Evolutionary conservation across 352 stramenopile genomes (phyloP).

Genomic region (Paralagenidium karlingii): DNA sequence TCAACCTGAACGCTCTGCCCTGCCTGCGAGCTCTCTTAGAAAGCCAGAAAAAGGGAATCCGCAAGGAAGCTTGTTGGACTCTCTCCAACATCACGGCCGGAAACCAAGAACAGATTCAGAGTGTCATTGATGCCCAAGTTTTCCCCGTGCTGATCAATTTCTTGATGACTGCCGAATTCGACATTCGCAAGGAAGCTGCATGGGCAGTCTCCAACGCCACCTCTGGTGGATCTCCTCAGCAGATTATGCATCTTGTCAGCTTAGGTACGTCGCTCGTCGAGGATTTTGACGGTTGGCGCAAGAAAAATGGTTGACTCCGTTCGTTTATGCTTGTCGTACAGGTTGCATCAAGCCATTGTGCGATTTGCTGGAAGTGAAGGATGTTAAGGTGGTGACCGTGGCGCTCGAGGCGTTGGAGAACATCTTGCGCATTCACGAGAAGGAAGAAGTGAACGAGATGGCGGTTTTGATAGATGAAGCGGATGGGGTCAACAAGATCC

Average conservation of each 20-base stretch:
- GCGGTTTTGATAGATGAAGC: conserved; percentile 93
- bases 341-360: conserved; percentile 96
- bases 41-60: conserved; percentile 95
- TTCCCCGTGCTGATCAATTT: conserved; percentile 95
- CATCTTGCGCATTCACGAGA: conserved; percentile 90
- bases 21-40: conserved; percentile 92
- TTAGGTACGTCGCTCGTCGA: conserved; percentile 73
- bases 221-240: conserved; percentile 85
- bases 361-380: conserved; percentile 92
- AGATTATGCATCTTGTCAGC: conserved; percentile 95
- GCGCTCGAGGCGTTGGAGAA: conserved; percentile 98
- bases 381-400: conserved; percentile 98
- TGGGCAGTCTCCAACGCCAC: conserved; percentile 99
- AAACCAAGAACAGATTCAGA: conserved; percentile 98
- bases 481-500: conserved; percentile 96
- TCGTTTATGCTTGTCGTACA: conserved; percentile 7
- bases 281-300: no score
- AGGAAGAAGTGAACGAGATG: conserved; percentile 88
- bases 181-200: conserved; percentile 97
- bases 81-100: conserved; percentile 99
- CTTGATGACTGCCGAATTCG: conserved; percentile 94
- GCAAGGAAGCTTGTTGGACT: conserved; percentile 99
- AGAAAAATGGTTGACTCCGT: no score
- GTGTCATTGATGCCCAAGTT: conserved; percentile 95
- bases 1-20: conserved; percentile 95